phyloP scores from a whole-genome alignment of 768 basidiomycete species.

The Boletus rex-veris region DNA sequence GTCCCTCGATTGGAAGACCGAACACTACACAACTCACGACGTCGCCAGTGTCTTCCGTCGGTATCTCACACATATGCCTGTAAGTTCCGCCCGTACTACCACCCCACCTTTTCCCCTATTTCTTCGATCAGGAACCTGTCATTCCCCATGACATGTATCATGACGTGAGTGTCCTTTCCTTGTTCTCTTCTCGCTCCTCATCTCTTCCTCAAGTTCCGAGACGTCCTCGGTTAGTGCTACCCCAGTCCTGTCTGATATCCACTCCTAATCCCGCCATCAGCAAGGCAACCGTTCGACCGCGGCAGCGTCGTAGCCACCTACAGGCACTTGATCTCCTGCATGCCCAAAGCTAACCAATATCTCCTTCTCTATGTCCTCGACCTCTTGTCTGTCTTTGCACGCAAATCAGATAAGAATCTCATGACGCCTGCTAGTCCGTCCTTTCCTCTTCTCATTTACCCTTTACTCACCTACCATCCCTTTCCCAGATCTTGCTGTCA shows the following conservation, averaged over 20 bases:
- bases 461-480: not conserved
- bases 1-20: slow-evolving; percentile 83
- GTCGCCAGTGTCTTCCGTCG: slow-evolving; percentile 94
- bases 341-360: slow-evolving; percentile 90
- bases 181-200: slow-evolving; percentile 5
- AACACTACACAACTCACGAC: slow-evolving; percentile 90
- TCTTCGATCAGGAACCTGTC: slow-evolving; percentile 73
- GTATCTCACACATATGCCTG: slow-evolving; percentile 96
- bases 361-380: slow-evolving; percentile 97
- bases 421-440: slow-evolving; percentile 92
- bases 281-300: slow-evolving; percentile 63
- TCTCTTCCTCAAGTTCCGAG: slow-evolving; percentile 58
- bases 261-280: slow-evolving; percentile 35
- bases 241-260: not conserved
- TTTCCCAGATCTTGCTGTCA: slow-evolving; percentile 82
- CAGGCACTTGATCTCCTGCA: slow-evolving; percentile 75
- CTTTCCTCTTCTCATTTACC: not conserved
- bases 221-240: slow-evolving; percentile 57
- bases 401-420: slow-evolving; percentile 86
- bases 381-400: slow-evolving; percentile 90
- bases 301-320: slow-evolving; percentile 75
- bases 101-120: not conserved
- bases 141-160: slow-evolving; percentile 91
- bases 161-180: slow-evolving; percentile 51
- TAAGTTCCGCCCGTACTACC: slow-evolving; percentile 40